Base-by-base conservation (phyloP, 1,284 basidiomycete genomes). In the Naganishia sp. region DNA sequence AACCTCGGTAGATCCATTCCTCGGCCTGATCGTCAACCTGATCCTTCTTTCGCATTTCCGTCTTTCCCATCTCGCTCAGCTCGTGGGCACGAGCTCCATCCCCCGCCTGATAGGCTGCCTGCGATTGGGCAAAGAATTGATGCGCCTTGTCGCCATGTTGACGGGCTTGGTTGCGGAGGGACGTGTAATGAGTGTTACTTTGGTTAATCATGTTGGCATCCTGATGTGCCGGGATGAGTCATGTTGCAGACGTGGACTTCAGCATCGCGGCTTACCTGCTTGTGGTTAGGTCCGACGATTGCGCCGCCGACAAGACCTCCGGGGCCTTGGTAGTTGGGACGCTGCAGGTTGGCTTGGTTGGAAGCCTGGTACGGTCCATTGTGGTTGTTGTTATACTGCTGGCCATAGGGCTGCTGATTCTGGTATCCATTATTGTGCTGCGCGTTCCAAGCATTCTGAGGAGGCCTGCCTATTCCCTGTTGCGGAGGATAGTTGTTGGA, bases 1-100 rank as follows among this genome's bases (percentile, higher is more conserved):
- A 53, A 92, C 91, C 86, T 66, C 81, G 80, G 76, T 88, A 98
- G 71, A 98, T 96, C 90, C 91, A 95, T 61, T 89, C 85, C 66
- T 88, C 87, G 0, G 95, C 96, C 78, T 96, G 81, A 69, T 84
- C 84, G 77, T 99, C 94, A 70, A 94, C 79, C 55, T 84, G 78
- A 70, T 91, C 88, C 88, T 94, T 94, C 74, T 86, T 84, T 15
- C 80, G 75, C 79, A 94, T 87, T 77, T 95, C 90, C 57, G 82
- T 80, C 77, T 94, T 92, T 9, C 93, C 95, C 78, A 94, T 76
- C 70, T 88, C 85, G 11, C 88, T 91, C 41, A 97, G 83, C 69
- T 89, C 83, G 80, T 97, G 94, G 13, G 94, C 94, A 25, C 81
- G 79, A 0, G 85, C 90, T 17, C 91, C 88, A 72, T 98, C 87